Evolutionary conservation across 768 basidiomycete genomes (phyloP).

Genomic region (Dentipellis fragilis): DNA sequence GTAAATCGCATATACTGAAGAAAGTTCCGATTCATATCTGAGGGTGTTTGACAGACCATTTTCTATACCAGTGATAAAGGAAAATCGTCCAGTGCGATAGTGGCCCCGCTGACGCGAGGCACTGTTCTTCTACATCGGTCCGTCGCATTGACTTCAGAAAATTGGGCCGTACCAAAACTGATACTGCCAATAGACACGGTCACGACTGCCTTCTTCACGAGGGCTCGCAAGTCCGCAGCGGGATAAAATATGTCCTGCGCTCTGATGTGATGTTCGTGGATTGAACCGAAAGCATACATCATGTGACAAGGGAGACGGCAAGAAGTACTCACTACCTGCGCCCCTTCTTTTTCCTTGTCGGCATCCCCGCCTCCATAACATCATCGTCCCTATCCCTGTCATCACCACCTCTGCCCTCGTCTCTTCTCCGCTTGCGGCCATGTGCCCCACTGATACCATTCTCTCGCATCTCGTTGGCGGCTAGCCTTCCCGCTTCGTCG

Average conservation of each 20-base stretch:
- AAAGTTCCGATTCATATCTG: background rate
- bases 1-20: constrained; percentile 20
- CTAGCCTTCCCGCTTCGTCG: constrained; percentile 70
- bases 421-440: constrained; percentile 39
- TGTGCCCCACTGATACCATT: constrained; percentile 40
- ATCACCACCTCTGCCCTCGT: constrained; percentile 22
- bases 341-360: constrained; percentile 48
- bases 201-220: constrained; percentile 66
- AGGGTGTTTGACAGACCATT: constrained; percentile 43
- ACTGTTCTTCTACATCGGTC: constrained; percentile 60
- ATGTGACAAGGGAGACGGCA: background rate
- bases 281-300: constrained; percentile 13
- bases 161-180: background rate
- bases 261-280: constrained; percentile 62
- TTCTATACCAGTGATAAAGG: constrained; percentile 55
- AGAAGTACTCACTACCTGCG: constrained; percentile 22
- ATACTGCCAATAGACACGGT: constrained; percentile 41
- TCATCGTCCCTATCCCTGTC: constrained; percentile 62
- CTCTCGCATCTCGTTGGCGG: constrained; percentile 77
- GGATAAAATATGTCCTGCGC: constrained; percentile 65
- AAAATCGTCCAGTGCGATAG: constrained; percentile 37
- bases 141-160: constrained; percentile 6
- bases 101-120: constrained; percentile 46
- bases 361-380: constrained; percentile 84
- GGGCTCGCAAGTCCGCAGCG: constrained; percentile 49